Evolutionary conservation across 2,329 filamentous ascomycete genomes (phyloP).

Genomic region (Beauveria sp.): DNA sequence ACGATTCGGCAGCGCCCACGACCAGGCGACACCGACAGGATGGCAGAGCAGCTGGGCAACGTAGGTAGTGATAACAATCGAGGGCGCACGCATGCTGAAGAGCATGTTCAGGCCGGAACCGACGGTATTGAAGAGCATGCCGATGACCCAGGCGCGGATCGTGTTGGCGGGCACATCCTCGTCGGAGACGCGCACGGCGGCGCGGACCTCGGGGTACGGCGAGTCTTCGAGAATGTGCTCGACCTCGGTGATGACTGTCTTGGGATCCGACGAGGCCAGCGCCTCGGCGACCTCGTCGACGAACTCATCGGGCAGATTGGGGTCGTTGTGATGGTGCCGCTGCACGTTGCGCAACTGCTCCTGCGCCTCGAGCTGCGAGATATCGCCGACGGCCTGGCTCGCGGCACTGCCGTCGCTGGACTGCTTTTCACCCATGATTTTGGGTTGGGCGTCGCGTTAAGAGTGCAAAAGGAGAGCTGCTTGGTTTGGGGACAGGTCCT

Average conservation of each 20-base stretch:
- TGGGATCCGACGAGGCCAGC: constrained; percentile 41
- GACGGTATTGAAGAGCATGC: constrained; percentile 36
- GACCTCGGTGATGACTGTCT: constrained; percentile 74
- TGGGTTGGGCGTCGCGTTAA: neutral
- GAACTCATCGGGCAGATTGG: constrained; percentile 41
- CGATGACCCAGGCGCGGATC: constrained; percentile 36
- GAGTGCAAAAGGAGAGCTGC: neutral
- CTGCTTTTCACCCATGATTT: neutral
- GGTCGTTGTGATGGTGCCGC: constrained; percentile 42
- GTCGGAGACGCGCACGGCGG: constrained; percentile 10
- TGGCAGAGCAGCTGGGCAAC: constrained; percentile 37
- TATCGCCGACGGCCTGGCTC: neutral
- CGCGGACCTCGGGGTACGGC: constrained; percentile 12
- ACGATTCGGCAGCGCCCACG: constrained; percentile 30
- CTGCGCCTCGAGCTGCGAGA: constrained; percentile 6
- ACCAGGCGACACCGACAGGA: constrained; percentile 31
- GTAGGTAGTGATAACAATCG: constrained; percentile 35
- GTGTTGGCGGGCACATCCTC: constrained; percentile 21
- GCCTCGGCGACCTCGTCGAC: constrained; percentile 49
- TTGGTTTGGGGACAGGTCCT: neutral
- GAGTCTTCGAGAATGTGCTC: constrained; percentile 37
- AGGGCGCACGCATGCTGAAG: constrained; percentile 38
- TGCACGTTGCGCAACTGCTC: constrained; percentile 22
- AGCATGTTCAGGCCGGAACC: constrained; percentile 39
- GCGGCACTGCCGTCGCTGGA: neutral